Evolutionary conservation across 305 asterid genomes (phyloP), one percentile per base, ranked within the genome.

Genomic region (Fraxinus xanthoxyloides): DNA sequence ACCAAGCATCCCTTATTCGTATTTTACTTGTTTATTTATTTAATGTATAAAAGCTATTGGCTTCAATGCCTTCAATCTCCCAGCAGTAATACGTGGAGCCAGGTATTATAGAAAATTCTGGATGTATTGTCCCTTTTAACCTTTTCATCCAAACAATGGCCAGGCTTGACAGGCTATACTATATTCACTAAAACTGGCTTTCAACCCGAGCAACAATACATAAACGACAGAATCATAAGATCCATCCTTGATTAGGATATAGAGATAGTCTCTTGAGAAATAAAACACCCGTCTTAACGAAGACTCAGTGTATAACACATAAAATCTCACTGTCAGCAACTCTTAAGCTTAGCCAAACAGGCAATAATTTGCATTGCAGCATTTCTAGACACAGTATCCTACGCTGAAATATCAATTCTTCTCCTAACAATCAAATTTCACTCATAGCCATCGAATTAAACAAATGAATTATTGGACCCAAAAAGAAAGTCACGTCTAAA

Each of bases 241-340:
- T 24, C 31, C 12, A 61, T 61, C 72, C 72, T 61, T 23, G 17
- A 21, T 59, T 59, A 7, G 70, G 21, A n/a, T 26, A 17, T 34
- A 40, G 51, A 4, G 30, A 30, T n/a, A 65, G 34, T 19, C 32
- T 59, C 32, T 1, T 59, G 70, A 34, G 28, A 72, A 73, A 76
- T 54, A 56, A 82, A 36, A 82, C 61, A 56, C 65, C 73, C 56
- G 79, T 24, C 48, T 74, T 77, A 73, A 32, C 69, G 61, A 82
- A 46, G 26, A 24, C 40, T 35, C 67, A 5, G 67, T 26, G 5
- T 26, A 19, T 9, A 63, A 9, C 3, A 76, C 32, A 23, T 17
- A 24, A 80, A 35, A 26, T 80, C 79, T 72, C 77, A 74, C 48
- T 61, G 40, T 72, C 75, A 23, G 26, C 67, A 56, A 56, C 28